Evolutionary conservation across 2,329 filamentous ascomycete species (phyloP).

Genomic region (Teratosphaeria pseudoeucalypti): DNA sequence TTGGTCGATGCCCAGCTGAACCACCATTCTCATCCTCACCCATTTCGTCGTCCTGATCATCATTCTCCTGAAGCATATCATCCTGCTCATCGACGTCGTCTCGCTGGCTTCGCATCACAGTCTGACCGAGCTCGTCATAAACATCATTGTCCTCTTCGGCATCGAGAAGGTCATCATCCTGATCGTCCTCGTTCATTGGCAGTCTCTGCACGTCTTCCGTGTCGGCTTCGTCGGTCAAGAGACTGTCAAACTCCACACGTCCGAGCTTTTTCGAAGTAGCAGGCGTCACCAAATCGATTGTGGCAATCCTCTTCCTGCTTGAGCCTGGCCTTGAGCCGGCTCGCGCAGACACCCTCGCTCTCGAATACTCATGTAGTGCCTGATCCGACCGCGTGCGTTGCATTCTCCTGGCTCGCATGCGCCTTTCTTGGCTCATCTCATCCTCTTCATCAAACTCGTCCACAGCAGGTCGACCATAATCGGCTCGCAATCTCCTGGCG

Average conservation of each 20-base stretch:
- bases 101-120: conserved; percentile 23
- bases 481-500: conserved; percentile 13
- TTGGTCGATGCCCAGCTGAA: conserved; percentile 2
- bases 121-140: conserved; percentile 27
- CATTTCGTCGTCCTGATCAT: conserved; percentile 5
- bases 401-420: conserved; percentile 7
- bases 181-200: conserved; percentile 5
- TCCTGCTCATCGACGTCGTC: conserved; percentile 5
- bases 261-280: conserved; percentile 8
- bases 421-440: conserved; percentile 6
- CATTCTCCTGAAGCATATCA: not conserved
- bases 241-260: conserved; percentile 9
- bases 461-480: conserved; percentile 7
- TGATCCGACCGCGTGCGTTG: conserved; percentile 15
- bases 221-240: conserved; percentile 11
- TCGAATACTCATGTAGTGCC: conserved; percentile 8
- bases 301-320: conserved; percentile 8
- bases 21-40: not conserved
- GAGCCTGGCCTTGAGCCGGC: conserved; percentile 4
- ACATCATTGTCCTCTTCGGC: conserved; percentile 27
- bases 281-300: conserved; percentile 25
- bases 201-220: conserved; percentile 8
- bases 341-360: conserved; percentile 11
- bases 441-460: conserved; percentile 15
- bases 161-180: conserved; percentile 13